phyloP scores from a whole-genome alignment of 2,329 filamentous ascomycete genomes.

The Metarhizium anisopliae region DNA sequence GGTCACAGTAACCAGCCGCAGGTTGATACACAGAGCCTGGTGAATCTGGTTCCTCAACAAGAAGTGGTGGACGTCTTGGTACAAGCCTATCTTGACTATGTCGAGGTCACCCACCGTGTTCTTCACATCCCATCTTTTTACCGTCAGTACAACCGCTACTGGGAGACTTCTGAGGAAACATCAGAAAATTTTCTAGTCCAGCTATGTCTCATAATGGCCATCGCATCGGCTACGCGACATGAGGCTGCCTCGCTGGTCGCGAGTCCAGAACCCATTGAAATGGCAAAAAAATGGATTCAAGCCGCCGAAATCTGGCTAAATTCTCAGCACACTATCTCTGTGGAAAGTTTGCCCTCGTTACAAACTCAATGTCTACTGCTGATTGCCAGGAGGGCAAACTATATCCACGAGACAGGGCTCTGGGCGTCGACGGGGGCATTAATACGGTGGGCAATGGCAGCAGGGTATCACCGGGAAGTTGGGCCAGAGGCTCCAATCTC shows the following conservation, averaged over 20 bases:
- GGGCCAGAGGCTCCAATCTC: too few species aligned
- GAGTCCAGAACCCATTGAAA: not conserved
- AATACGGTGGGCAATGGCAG: too few species aligned
- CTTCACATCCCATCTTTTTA: not conserved
- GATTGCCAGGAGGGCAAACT: not conserved
- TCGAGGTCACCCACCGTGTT: not conserved
- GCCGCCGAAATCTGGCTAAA: not conserved
- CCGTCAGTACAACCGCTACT: not conserved
- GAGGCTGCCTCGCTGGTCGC: not conserved
- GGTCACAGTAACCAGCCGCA: too few species aligned
- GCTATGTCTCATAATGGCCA: not conserved
- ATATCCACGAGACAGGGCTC: too few species aligned
- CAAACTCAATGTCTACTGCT: not conserved
- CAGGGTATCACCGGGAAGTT: too few species aligned
- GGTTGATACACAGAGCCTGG: too few species aligned
- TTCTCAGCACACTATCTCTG: not conserved
- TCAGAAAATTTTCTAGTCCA: not conserved
- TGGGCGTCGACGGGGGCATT: too few species aligned
- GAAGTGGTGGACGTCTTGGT: not conserved
- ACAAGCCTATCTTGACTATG: not conserved
- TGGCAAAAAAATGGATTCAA: not conserved
- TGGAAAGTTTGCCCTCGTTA: not conserved
- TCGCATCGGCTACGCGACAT: not conserved
- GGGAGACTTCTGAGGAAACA: not conserved
- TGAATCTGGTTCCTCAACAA: too few species aligned